Base-by-base conservation (phyloP, 2,329 filamentous ascomycete species). In the Aspergillus amoenus region DNA sequence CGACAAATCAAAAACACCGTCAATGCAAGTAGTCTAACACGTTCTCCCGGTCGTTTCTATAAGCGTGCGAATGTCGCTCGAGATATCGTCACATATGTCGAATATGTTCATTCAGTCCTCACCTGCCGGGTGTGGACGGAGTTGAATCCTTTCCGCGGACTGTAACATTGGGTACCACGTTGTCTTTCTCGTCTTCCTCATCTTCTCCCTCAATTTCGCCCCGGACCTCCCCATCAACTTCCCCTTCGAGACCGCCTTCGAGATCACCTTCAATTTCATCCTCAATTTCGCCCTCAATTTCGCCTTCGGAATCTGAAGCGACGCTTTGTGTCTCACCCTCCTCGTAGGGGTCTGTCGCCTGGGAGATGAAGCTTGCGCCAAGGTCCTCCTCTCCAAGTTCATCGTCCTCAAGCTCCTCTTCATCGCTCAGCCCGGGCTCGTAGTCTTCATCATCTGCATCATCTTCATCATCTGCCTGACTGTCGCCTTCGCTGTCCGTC, bases 401-500 rank as follows among this genome's bases (percentile, higher is more conserved):
- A 8, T 81, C 80, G 30, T 78, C 78, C 12, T 56, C 27, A 11
- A 30, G 27, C 27, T 30, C 27, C 8, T 30, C 27, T 9, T 30
- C 27, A 11, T 30, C 27, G 27, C 27, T 30, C 27, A 30, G 27
- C 4, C 9, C 53, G 21, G 74, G 76, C 32, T 80, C 81, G 15
- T 76, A 77, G 3, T 74, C 77, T 52, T 82, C 82, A 15, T 85
- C 84, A 44, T 63, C 70, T 58, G 66, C 74, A 5, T 78, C 77
- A 3, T 73, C 71, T 2, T 77, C 76, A 3, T 79, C 80, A 0
- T 77, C 76, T 3, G 70, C 70, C 1, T 75, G 71, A 3, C 73
- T 73, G 43, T 79, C 80, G 4, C 76, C 77, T 62, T 84, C 82
- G 32, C 82, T 86, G 60, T 94, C 93, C 44, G 89, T 95, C 52